These are phyloP conservation scores for Celoporthe dispersa DNA, from an alignment of 2,329 filamentous ascomycete genomes.

Conservation along the genomic window DNA sequence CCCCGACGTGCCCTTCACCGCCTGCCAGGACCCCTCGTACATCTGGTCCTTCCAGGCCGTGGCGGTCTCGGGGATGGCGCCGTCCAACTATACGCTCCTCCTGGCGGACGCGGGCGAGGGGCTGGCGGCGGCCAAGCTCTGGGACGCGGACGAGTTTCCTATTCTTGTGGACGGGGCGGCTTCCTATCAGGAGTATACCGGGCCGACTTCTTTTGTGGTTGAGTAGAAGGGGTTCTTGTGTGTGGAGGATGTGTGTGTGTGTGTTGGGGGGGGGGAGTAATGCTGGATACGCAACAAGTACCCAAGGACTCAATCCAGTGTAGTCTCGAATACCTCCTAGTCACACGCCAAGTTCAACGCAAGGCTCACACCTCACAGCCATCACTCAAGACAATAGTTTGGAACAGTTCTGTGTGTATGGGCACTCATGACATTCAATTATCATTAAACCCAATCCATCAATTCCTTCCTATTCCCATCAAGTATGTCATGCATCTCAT, in stretches of 20 bases:
- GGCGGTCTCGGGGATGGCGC: not conserved
- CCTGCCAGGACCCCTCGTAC: constrained; percentile 51
- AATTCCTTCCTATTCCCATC: too few species aligned
- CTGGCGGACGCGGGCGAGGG: constrained; percentile 6
- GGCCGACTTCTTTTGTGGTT: constrained; percentile 7
- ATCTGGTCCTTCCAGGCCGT: constrained; percentile 31
- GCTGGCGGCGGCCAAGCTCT: constrained; percentile 5
- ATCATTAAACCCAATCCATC: not conserved
- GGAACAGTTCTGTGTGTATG: not conserved
- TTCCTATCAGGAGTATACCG: constrained; percentile 10
- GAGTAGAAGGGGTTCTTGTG: not conserved
- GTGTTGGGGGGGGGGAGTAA: not conserved
- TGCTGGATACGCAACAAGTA: too few species aligned
- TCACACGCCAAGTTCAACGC: too few species aligned
- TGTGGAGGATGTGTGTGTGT: not conserved
- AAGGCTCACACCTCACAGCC: not conserved
- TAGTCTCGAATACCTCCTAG: too few species aligned
- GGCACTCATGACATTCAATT: constrained; percentile 29
- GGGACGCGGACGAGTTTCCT: constrained; percentile 11
- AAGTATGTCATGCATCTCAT: not conserved
- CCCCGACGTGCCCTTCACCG: constrained; percentile 53
- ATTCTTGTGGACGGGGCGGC: not conserved
- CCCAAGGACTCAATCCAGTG: too few species aligned
- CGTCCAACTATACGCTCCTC: constrained; percentile 18
- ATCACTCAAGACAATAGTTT: not conserved